phyloP scores from a whole-genome alignment of 73 alveolate genomes.

The Stentor coeruleus region DNA sequence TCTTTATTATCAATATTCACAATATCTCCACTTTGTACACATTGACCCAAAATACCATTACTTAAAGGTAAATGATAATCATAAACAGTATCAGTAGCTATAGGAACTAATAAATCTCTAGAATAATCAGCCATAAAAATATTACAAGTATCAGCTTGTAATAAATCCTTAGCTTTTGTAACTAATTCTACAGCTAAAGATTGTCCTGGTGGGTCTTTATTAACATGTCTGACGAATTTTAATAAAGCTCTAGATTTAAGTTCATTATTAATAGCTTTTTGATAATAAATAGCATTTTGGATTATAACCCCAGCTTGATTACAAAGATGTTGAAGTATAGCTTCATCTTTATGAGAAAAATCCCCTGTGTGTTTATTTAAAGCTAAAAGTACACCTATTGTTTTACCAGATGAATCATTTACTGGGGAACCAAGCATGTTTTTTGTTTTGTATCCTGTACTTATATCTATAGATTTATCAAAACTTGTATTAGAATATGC shows the following conservation, averaged over 20 bases:
- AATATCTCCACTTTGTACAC: neutral
- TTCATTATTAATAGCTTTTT: constrained; percentile 1
- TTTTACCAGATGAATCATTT: neutral
- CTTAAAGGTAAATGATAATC: neutral
- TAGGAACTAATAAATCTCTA: neutral
- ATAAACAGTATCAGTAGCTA: neutral
- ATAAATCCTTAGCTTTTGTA: neutral
- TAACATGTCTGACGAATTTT: neutral
- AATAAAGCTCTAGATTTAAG: neutral
- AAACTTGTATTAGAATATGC: neutral
- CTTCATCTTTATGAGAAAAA: neutral
- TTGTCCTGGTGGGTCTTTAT: neutral
- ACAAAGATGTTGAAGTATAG: neutral
- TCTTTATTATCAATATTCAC: neutral
- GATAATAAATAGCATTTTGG: neutral
- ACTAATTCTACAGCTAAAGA: neutral
- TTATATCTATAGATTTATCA: neutral
- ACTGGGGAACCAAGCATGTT: neutral
- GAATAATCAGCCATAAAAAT: neutral
- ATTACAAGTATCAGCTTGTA: neutral
- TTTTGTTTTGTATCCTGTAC: neutral
- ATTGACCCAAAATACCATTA: neutral
- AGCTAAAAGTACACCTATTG: neutral
- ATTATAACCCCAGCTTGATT: neutral
- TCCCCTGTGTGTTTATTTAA: neutral